Percentiles rank a stretch among this genome's conserved stretches.
phyloP scores from a whole-genome alignment of 768 basidiomycete species.

The Boletellus ananas region DNA sequence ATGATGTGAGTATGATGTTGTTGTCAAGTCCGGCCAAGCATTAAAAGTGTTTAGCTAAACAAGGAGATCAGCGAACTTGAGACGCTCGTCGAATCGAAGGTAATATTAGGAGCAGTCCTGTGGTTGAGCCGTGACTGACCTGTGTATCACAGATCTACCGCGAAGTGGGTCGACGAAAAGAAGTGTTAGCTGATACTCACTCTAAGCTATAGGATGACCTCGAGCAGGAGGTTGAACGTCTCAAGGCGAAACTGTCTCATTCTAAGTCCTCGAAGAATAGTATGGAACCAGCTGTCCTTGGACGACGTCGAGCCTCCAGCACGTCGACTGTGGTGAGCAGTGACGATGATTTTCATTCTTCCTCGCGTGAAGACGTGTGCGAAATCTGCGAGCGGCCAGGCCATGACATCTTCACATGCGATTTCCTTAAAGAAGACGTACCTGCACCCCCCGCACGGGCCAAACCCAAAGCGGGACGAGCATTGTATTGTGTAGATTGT shows the following conservation, averaged over 20 bases:
- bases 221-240: constrained; percentile 75
- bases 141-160: constrained; percentile 64
- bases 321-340: constrained; percentile 24
- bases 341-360: constrained; percentile 20
- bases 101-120: constrained; percentile 25
- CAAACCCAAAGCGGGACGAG: constrained; percentile 23
- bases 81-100: constrained; percentile 91
- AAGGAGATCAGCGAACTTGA: constrained; percentile 93
- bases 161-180: constrained; percentile 45
- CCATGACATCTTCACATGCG: constrained; percentile 85
- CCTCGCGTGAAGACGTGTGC: constrained; percentile 51
- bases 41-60: constrained; percentile 54
- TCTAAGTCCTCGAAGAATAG: constrained; percentile 49
- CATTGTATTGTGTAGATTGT: constrained; percentile 77
- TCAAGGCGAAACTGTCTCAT: constrained; percentile 66
- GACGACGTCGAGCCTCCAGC: constrained; percentile 19
- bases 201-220: constrained; percentile 63
- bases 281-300: constrained; percentile 35
- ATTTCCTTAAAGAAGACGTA: constrained; percentile 60
- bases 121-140: constrained; percentile 3
- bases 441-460: constrained; percentile 23
- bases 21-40: background rate
- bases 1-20: constrained; percentile 50
- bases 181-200: constrained; percentile 9
- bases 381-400: constrained; percentile 85